These are phyloP conservation scores for Chlorella vulgaris DNA, from an alignment of 139 green algal genomes.

Conservation along the genomic window DNA sequence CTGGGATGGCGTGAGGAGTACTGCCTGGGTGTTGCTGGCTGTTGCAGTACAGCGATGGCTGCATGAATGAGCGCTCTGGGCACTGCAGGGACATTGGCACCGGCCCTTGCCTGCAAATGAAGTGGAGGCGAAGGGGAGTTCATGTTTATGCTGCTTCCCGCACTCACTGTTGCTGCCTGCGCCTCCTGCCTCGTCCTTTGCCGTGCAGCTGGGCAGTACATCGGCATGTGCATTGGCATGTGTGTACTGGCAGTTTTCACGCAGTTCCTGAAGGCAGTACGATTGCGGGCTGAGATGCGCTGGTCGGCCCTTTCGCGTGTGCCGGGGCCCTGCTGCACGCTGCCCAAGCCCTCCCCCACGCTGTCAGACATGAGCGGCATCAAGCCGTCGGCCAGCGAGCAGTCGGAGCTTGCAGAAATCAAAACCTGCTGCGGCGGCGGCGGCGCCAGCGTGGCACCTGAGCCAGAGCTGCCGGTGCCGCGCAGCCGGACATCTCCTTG, in stretches of 20 bases:
- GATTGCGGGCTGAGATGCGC: slow-evolving; percentile 28
- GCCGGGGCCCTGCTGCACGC: background rate
- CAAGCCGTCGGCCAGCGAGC: background rate
- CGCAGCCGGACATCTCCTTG: background rate
- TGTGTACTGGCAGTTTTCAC: slow-evolving; percentile 29
- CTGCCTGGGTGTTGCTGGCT: too few relatives aligned
- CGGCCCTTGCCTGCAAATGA: too few relatives aligned
- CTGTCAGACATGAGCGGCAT: background rate
- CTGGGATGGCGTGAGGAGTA: too few relatives aligned
- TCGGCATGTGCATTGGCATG: slow-evolving; percentile 30
- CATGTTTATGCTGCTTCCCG: too few relatives aligned
- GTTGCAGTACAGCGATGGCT: too few relatives aligned
- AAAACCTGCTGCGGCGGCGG: slow-evolving; percentile 11
- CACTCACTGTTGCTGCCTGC: too few relatives aligned
- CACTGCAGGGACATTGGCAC: too few relatives aligned
- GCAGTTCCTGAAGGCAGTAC: slow-evolving; percentile 38
- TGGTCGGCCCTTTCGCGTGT: slow-evolving; percentile 14
- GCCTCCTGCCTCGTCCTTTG: too few relatives aligned
- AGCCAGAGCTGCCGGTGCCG: background rate
- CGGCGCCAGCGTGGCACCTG: too few relatives aligned
- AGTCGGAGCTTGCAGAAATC: background rate
- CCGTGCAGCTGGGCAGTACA: slow-evolving; percentile 32
- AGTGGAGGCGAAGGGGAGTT: too few relatives aligned
- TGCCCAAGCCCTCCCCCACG: background rate
- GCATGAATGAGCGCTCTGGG: too few relatives aligned